Percentiles rank a stretch among this genome's conserved stretches.
phyloP scores from a whole-genome alignment of 345 rosid genomes.

The Eucalyptus polybractea region DNA sequence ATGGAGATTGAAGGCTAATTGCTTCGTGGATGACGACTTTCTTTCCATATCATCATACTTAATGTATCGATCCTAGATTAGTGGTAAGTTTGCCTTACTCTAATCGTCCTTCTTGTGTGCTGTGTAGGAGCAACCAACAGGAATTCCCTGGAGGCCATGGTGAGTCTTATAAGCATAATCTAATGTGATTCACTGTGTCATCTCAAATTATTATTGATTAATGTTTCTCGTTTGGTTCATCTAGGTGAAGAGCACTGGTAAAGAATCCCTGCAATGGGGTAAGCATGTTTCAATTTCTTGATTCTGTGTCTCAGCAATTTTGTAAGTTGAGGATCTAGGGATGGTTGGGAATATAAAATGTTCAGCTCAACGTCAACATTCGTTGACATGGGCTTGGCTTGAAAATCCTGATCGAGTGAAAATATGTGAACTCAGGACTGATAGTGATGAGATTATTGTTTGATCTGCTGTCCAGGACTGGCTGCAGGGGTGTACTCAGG shows the following conservation, averaged over 20 bases:
- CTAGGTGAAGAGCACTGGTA: slow-evolving; percentile 83
- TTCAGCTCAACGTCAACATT: neutral
- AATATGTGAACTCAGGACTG: neutral
- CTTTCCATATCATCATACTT: neutral
- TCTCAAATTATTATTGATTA: neutral
- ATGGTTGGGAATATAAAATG: neutral
- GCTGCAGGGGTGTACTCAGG: slow-evolving; percentile 91
- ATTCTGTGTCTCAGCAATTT: neutral
- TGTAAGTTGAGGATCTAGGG: neutral
- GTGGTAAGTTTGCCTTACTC: neutral
- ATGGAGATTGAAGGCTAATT: neutral
- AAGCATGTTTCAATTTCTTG: neutral
- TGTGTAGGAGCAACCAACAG: slow-evolving; percentile 55
- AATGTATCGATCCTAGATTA: neutral
- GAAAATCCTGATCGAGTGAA: neutral
- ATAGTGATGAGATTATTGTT: neutral
- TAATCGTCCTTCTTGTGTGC: neutral
- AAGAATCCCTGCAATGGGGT: slow-evolving; percentile 94
- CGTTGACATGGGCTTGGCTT: neutral
- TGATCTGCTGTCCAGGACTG: slow-evolving; percentile 29
- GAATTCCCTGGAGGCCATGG: slow-evolving; percentile 80
- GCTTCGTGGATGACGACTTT: neutral
- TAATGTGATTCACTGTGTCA: accelerated
- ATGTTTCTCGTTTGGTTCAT: neutral
- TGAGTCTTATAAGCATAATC: slow-evolving; percentile 6